Evolutionary conservation across 2,329 filamentous ascomycete genomes (phyloP).

Genomic region (Endoconidiophora laricicola): DNA sequence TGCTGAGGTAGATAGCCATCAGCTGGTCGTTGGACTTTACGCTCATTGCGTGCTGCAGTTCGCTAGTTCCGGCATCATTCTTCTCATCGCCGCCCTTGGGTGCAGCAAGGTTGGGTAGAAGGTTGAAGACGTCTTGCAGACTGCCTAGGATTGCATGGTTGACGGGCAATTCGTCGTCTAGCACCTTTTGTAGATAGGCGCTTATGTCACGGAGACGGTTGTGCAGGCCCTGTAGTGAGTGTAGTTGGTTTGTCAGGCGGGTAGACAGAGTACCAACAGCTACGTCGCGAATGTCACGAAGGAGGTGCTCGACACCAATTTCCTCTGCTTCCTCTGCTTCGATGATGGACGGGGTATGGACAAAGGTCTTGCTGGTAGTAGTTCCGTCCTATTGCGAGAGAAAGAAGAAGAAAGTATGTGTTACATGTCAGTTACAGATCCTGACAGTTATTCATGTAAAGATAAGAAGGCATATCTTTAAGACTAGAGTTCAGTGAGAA

Average conservation of each 20-base stretch:
- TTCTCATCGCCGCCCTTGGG: constrained; percentile 50
- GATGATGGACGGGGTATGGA: constrained; percentile 95
- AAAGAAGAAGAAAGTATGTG: background rate
- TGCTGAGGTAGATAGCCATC: constrained; percentile 95
- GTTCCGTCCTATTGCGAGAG: constrained; percentile 61
- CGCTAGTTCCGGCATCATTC: constrained; percentile 42
- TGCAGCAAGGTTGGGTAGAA: constrained; percentile 86
- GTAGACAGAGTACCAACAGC: constrained; percentile 93
- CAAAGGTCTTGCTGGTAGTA: constrained; percentile 90
- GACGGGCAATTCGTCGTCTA: constrained; percentile 80
- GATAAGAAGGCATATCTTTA: constrained; percentile 1
- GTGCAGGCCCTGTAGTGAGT: constrained; percentile 91
- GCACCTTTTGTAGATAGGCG: constrained; percentile 86
- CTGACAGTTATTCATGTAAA: background rate
- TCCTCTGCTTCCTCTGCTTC: constrained; percentile 98
- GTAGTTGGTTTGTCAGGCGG: constrained; percentile 90
- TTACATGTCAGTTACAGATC: background rate
- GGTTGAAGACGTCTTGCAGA: constrained; percentile 98
- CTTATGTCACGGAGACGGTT: constrained; percentile 89
- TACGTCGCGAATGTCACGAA: constrained; percentile 95
- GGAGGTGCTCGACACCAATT: constrained; percentile 93
- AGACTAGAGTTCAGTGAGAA: background rate
- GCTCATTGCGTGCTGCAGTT: constrained; percentile 91
- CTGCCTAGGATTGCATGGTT: constrained; percentile 97
- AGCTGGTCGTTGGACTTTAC: constrained; percentile 98